Evolutionary conservation across 257 asterid genomes (phyloP).

Genomic region (Verbascum thapsus): DNA sequence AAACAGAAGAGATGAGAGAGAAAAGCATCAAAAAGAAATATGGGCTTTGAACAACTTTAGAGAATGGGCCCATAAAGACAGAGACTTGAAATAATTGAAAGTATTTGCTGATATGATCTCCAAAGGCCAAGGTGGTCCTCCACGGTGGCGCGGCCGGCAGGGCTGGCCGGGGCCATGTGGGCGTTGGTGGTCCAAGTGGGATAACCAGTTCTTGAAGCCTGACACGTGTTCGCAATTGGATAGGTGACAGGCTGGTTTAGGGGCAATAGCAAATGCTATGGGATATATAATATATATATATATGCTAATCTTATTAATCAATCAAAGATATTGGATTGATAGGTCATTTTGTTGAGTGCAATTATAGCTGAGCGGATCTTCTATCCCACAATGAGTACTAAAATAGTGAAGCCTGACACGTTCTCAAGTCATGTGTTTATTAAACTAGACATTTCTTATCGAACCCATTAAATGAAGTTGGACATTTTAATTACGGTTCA

Average conservation of each 20-base stretch:
- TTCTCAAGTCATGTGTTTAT: too few relatives aligned
- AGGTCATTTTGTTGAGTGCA: background rate
- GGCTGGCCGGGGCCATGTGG: constrained; percentile 76
- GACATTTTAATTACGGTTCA: too few relatives aligned
- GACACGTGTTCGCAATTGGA: constrained; percentile 46
- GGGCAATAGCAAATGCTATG: constrained; percentile 23
- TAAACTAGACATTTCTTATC: too few relatives aligned
- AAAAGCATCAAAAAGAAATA: constrained; percentile 32
- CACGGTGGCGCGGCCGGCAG: constrained; percentile 72
- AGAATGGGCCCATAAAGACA: constrained; percentile 61
- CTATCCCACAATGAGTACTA: too few relatives aligned
- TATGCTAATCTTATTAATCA: background rate
- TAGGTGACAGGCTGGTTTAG: constrained; percentile 50
- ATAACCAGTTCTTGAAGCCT: background rate
- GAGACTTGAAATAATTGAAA: constrained; percentile 61
- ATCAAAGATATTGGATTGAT: background rate
- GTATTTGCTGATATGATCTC: constrained; percentile 29
- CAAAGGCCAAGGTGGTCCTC: constrained; percentile 76
- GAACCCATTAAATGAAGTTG: too few relatives aligned
- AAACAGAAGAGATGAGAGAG: constrained; percentile 16
- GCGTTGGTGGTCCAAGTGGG: constrained; percentile 75
- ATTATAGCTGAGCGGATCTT: too few relatives aligned
- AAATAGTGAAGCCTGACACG: too few relatives aligned
- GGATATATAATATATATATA: constrained; percentile 1
- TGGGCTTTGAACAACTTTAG: constrained; percentile 50